Evolutionary conservation across 768 basidiomycete species (phyloP).

Genomic region (Mycena vulgaris): DNA sequence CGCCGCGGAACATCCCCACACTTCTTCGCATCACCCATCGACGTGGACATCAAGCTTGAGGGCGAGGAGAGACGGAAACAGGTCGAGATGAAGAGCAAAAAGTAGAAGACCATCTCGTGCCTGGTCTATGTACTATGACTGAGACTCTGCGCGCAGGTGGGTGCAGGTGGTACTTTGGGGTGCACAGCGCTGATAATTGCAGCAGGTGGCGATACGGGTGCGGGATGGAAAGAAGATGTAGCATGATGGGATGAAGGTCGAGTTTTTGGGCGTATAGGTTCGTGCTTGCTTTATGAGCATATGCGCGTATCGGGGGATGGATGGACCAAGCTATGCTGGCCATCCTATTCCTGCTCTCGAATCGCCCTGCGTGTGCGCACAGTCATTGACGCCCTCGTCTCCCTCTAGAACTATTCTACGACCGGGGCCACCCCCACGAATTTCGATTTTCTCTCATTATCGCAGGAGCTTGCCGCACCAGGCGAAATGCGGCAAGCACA

Average conservation of each 20-base stretch:
- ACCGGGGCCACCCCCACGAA: conserved; percentile 98
- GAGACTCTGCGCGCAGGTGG: conserved; percentile 92
- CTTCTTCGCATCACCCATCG: conserved; percentile 93
- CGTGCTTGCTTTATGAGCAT: conserved; percentile 41
- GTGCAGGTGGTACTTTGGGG: conserved; percentile 55
- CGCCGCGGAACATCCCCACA: conserved; percentile 42
- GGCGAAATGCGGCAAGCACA: conserved; percentile 98
- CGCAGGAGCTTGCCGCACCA: conserved; percentile 95
- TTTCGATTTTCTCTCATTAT: conserved; percentile 95
- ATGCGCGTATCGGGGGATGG: not conserved
- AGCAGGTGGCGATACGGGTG: conserved; percentile 86
- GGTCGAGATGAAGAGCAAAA: conserved; percentile 91
- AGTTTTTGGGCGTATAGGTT: conserved; percentile 96
- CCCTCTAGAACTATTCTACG: conserved; percentile 89
- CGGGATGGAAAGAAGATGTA: conserved; percentile 95
- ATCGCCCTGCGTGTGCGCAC: too few species aligned
- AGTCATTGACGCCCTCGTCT: not conserved
- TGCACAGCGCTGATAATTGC: conserved; percentile 3
- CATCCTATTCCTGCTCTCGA: not conserved
- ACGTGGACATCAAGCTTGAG: conserved; percentile 91
- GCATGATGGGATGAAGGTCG: conserved; percentile 98
- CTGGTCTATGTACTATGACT: conserved; percentile 98
- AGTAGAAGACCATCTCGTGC: conserved; percentile 87
- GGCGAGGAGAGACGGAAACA: conserved; percentile 91
- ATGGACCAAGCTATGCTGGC: not conserved